Percentiles rank a stretch among this genome's conserved stretches.
phyloP scores from a whole-genome alignment of 192 early-diverging fungal species.

The Mortierella alpina region DNA sequence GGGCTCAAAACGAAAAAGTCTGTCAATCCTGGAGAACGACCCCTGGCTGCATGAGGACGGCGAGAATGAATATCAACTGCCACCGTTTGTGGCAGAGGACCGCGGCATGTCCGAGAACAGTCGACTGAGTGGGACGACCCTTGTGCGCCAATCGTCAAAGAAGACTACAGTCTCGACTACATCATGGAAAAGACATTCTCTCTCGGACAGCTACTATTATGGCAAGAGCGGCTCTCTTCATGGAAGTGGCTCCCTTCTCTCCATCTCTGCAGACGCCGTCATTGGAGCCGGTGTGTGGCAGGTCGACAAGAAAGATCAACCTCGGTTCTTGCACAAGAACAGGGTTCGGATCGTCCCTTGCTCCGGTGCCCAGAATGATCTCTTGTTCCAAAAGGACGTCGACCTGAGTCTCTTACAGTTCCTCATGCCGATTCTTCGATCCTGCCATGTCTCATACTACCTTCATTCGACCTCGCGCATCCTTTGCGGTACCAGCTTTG shows the following conservation, averaged over 20 bases:
- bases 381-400: constrained; percentile 36
- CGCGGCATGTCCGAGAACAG: constrained; percentile 20
- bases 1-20: constrained; percentile 49
- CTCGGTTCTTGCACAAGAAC: constrained; percentile 33
- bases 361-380: constrained; percentile 1
- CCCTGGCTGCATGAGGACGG: constrained; percentile 58
- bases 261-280: constrained; percentile 2
- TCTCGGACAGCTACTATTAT: constrained; percentile 32
- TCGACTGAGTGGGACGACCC: constrained; percentile 32
- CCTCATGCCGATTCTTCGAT: constrained; percentile 31
- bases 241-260: constrained; percentile 10
- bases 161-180: constrained; percentile 5
- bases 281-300: constrained; percentile 22
- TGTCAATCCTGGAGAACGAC: constrained; percentile 57
- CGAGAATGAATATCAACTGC: background rate
- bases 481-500: constrained; percentile 38
- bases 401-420: constrained; percentile 43
- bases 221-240: constrained; percentile 21
- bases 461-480: constrained; percentile 43
- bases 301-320: constrained; percentile 21
- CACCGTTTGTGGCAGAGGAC: constrained; percentile 28
- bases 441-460: constrained; percentile 45
- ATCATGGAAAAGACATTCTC: constrained; percentile 24
- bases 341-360: constrained; percentile 19
- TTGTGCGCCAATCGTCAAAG: constrained; percentile 29